These are phyloP conservation scores for Boletus coccyginus DNA, from an alignment of 768 basidiomycete genomes.

Conservation along the genomic window DNA sequence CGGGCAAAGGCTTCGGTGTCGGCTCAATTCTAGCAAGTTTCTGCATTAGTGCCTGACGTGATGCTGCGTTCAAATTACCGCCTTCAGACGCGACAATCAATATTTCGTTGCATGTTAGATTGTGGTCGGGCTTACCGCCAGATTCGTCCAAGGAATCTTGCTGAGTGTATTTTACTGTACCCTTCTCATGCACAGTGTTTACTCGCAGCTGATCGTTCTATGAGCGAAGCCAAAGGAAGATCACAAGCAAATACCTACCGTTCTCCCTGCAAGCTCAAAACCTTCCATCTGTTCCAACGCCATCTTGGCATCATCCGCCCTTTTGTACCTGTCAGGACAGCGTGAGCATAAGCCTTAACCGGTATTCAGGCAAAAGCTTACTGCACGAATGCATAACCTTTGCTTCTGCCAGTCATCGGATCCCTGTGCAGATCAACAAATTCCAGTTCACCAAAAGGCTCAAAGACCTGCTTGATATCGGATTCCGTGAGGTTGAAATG, in stretches of 20 bases:
- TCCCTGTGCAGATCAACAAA: slow-evolving; percentile 98
- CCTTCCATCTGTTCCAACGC: slow-evolving; percentile 99
- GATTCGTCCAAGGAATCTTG: slow-evolving; percentile 86
- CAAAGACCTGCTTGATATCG: slow-evolving; percentile 98
- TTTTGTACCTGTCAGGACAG: slow-evolving; percentile 64
- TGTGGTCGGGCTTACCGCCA: slow-evolving; percentile 55
- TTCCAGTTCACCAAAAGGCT: slow-evolving; percentile 96
- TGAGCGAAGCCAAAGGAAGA: slow-evolving; percentile 16
- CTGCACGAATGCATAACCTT: slow-evolving; percentile 98
- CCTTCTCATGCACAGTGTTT: slow-evolving; percentile 92
- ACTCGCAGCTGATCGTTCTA: slow-evolving; percentile 62
- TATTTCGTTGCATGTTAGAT: neutral
- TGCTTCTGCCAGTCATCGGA: slow-evolving; percentile 91
- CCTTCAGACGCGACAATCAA: slow-evolving; percentile 44
- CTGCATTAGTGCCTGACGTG: slow-evolving; percentile 99
- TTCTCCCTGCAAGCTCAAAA: slow-evolving; percentile 94
- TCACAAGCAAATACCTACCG: slow-evolving; percentile 44
- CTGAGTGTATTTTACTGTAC: slow-evolving; percentile 68
- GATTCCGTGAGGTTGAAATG: slow-evolving; percentile 97
- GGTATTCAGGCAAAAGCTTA: slow-evolving; percentile 38
- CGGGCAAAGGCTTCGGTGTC: slow-evolving; percentile 54
- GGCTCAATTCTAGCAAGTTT: slow-evolving; percentile 97
- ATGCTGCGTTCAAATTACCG: slow-evolving; percentile 97
- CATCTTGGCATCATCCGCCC: slow-evolving; percentile 92
- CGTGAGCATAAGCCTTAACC: slow-evolving; percentile 1